phyloP scores from a whole-genome alignment of 2,329 filamentous ascomycete species.

The Helotiales sp. region DNA sequence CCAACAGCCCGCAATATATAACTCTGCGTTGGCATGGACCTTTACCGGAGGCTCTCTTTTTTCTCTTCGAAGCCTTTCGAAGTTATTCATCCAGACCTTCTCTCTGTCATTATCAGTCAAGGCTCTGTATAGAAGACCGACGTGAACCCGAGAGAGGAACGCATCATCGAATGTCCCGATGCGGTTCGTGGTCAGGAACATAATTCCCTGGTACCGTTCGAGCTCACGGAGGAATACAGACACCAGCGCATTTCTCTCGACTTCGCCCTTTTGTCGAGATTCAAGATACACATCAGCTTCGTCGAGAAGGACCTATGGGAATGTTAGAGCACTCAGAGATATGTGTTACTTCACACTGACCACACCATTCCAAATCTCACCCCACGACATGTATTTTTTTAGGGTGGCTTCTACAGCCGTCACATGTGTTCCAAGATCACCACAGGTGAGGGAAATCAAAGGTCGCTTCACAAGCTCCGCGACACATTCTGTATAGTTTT shows the following conservation, averaged over 20 bases:
- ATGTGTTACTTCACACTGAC: no score
- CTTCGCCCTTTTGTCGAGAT: slow-evolving; percentile 38
- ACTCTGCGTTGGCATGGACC: background rate
- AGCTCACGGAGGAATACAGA: slow-evolving; percentile 3
- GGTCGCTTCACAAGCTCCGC: slow-evolving; percentile 28
- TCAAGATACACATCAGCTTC: slow-evolving; percentile 56
- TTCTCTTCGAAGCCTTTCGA: background rate
- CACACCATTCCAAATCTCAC: slow-evolving; percentile 54
- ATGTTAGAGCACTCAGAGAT: background rate
- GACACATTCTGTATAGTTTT: slow-evolving; percentile 19
- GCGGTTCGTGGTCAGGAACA: slow-evolving; percentile 1
- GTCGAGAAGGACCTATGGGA: slow-evolving; percentile 47
- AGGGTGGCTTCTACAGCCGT: slow-evolving; percentile 50
- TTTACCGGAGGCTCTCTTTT: background rate
- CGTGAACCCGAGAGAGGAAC: background rate
- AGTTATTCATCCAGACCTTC: background rate
- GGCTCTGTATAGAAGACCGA: background rate
- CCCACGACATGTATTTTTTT: slow-evolving; percentile 53
- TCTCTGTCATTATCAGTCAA: background rate
- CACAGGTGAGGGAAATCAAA: slow-evolving; percentile 45
- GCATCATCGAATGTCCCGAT: background rate
- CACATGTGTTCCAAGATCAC: slow-evolving; percentile 53
- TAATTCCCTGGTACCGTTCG: background rate
- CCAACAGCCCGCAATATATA: background rate
- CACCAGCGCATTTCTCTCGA: slow-evolving; percentile 37